phyloP scores from a whole-genome alignment of 345 rosid genomes.

The Erucastrum elatum region DNA sequence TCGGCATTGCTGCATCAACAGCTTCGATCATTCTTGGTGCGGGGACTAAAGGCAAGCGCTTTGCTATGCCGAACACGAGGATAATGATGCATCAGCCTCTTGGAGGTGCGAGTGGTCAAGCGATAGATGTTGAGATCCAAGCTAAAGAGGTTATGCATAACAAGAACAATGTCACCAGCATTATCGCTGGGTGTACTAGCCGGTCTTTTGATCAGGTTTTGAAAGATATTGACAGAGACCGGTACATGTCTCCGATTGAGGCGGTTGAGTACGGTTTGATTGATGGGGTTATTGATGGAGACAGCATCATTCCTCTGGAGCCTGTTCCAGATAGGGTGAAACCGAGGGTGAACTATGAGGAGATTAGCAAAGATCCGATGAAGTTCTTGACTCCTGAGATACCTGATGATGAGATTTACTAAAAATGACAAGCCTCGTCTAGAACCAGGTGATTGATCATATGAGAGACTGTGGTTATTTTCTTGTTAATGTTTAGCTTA shows the following conservation, averaged over 20 bases:
- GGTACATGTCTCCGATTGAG: constrained; percentile 92
- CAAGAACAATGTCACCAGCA: constrained; percentile 66
- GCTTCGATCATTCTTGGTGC: constrained; percentile 93
- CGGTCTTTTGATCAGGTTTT: constrained; percentile 71
- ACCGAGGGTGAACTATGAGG: constrained; percentile 55
- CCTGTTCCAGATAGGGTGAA: constrained; percentile 82
- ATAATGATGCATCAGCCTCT: constrained; percentile 95
- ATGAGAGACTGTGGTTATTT: neutral
- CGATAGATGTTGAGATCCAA: constrained; percentile 80
- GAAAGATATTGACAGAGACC: constrained; percentile 81
- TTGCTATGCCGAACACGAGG: constrained; percentile 93
- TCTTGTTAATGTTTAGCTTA: neutral
- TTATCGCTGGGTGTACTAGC: constrained; percentile 71
- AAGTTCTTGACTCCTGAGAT: constrained; percentile 84
- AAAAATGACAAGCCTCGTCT: constrained; percentile 30
- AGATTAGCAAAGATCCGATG: constrained; percentile 69
- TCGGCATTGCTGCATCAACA: constrained; percentile 89
- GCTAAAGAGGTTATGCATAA: constrained; percentile 83
- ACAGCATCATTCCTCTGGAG: constrained; percentile 72
- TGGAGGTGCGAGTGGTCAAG: constrained; percentile 94
- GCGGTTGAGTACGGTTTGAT: constrained; percentile 90
- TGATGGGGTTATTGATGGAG: constrained; percentile 95
- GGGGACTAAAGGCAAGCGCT: constrained; percentile 91
- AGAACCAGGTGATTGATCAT: constrained; percentile 40
- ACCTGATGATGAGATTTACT: constrained; percentile 91